Base-by-base conservation (phyloP, 108 stramenopile species). In the Cyclotella cryptica region DNA sequence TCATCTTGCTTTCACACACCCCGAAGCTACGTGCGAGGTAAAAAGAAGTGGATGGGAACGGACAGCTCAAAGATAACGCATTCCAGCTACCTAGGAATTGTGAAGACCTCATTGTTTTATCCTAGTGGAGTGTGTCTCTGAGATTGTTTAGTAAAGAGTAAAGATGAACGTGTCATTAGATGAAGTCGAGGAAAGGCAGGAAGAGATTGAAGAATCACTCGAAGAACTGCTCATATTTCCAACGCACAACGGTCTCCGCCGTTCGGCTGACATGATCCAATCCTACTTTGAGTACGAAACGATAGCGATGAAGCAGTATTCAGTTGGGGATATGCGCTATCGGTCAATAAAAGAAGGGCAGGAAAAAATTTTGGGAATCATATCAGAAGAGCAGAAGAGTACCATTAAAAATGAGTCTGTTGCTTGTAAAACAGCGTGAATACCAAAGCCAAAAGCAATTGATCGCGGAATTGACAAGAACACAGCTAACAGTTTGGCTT, bases 161-260 rank as follows among this genome's bases (percentile, higher is more conserved):
- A 35, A 35, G 35, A 61, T 30, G 60, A 21, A 52, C 18, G 51
- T 52, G 19, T 52, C 57, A 28, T 26, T 29, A 63, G 61, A 63
- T 40, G 14, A 27, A 40, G 3, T 63, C 18, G 26, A 40, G 4
- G 18, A 63, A 41, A 41, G 40, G 21, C 61, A 63, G 21, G 61
- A 63, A 12, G 35, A 63, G 14, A 63, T 63, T 7, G 14, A 15
- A 17, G 61, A 63, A 40, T 63, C 61, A 40, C 39, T 63, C 39
- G 61, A 63, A 18, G 61, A 63, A 11, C 39, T 63, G 35, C 41
- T 63, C 5, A 63, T 63, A 13, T 63, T 63, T 63, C 61, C 61
- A 63, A 63, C 35, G 9, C 61, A 26, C 18, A n/a, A 63, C 28
- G 61, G 61, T 0, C 61, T 63, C 18, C 11, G 61, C 5, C 61